Percentiles rank a stretch among this genome's conserved stretches.
Conservation (phyloP, 106 monocot genomes). For the Allium cepa region DNA sequence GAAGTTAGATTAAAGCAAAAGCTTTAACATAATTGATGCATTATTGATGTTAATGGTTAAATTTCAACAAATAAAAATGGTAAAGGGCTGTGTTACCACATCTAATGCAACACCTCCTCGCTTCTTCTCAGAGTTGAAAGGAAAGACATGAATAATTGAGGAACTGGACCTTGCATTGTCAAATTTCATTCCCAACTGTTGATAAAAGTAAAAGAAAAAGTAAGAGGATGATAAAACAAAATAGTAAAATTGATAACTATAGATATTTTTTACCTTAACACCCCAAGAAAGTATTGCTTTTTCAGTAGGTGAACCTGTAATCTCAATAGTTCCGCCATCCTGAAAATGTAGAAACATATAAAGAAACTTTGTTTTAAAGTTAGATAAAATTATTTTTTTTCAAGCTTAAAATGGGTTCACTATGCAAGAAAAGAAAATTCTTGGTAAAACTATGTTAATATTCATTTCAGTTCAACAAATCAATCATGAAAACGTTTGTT, state of each 20-base stretch:
- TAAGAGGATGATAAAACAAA: background rate
- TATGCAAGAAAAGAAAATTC: no score
- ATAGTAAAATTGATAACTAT: no score
- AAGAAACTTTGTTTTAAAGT: background rate
- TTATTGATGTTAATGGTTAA: no score
- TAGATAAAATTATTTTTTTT: background rate
- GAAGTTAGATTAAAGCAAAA: no score
- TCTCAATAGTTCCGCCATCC: slow-evolving; percentile 58
- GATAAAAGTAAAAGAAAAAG: background rate
- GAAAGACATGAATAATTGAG: slow-evolving; percentile 65
- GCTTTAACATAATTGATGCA: no score
- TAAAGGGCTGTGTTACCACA: slow-evolving; percentile 22
- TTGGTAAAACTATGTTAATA: no score
- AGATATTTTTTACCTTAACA: slow-evolving; percentile 37
- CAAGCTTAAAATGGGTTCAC: no score
- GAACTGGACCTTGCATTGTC: slow-evolving; percentile 51
- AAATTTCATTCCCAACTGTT: slow-evolving; percentile 76
- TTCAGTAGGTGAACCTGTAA: slow-evolving; percentile 93
- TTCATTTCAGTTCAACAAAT: no score
- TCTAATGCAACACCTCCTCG: slow-evolving; percentile 85
- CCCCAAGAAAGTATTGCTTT: slow-evolving; percentile 94
- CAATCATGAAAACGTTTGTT: no score
- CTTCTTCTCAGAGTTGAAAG: slow-evolving; percentile 98
- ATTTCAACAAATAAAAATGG: no score
- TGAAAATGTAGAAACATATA: slow-evolving; percentile 13